phyloP scores from a whole-genome alignment of 352 stramenopile species.

The Globisporangium solare region DNA sequence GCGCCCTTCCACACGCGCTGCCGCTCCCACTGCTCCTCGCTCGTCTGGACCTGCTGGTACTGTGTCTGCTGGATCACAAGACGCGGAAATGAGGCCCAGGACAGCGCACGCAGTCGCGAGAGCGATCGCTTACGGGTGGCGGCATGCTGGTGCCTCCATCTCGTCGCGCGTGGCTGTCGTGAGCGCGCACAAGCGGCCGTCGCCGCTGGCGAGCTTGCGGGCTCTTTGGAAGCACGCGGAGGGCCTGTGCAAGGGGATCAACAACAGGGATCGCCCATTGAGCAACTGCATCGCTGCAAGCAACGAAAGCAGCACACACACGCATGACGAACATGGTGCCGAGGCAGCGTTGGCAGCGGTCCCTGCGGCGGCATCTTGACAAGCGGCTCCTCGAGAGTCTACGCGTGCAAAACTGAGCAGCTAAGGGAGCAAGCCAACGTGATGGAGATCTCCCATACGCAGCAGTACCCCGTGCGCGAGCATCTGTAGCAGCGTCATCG shows the following conservation, averaged over 20 bases:
- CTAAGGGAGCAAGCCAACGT: background rate
- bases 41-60: slow-evolving; percentile 53
- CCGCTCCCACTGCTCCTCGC: slow-evolving; percentile 67
- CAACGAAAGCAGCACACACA: no score
- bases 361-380: slow-evolving; percentile 61
- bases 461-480: slow-evolving; percentile 44
- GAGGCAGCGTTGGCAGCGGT: slow-evolving; percentile 38
- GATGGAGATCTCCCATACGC: background rate
- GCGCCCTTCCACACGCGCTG: slow-evolving; percentile 66
- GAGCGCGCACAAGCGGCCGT: background rate
- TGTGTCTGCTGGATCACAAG: slow-evolving; percentile 17
- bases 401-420: background rate
- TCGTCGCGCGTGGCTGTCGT: background rate
- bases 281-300: background rate
- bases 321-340: slow-evolving; percentile 29
- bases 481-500: slow-evolving; percentile 45
- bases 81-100: no score
- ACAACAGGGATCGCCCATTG: background rate
- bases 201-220: background rate
- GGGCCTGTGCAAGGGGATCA: no score
- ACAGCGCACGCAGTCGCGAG: background rate
- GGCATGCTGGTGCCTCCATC: no score
- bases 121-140: background rate
- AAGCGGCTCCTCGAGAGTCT: slow-evolving; percentile 54
- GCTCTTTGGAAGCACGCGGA: background rate